phyloP scores from a whole-genome alignment of 805 yeast genomes.

The Lipomyces spencermartinsiae region DNA sequence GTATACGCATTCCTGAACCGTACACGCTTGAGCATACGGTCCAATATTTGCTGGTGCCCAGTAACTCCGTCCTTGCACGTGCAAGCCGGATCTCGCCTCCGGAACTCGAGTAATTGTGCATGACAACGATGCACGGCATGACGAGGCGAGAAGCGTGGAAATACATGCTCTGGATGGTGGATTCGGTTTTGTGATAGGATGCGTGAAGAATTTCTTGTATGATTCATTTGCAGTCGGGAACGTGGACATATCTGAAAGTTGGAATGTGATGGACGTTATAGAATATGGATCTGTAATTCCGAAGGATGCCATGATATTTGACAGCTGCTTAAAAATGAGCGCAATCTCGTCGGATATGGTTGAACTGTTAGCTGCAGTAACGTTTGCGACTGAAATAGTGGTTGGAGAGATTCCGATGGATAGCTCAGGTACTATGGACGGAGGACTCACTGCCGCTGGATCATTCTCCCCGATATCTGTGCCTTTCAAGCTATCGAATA shows the following conservation, averaged over 20 bases:
- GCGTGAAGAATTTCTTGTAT: conserved; percentile 63
- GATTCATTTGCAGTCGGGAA: conserved; percentile 67
- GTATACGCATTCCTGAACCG: conserved; percentile 57
- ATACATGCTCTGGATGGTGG: conserved; percentile 94
- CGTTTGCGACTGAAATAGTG: conserved; percentile 8
- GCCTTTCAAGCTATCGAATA: conserved; percentile 1
- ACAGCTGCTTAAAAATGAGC: conserved; percentile 16
- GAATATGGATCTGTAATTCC: conserved; percentile 43
- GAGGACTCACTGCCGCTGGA: background rate
- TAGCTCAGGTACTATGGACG: background rate
- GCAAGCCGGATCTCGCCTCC: conserved; percentile 68
- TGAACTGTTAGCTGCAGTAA: conserved; percentile 5
- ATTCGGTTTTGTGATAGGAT: conserved; percentile 49
- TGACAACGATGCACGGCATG: conserved; percentile 61
- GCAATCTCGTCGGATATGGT: conserved; percentile 10
- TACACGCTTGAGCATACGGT: conserved; percentile 90
- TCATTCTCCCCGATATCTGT: background rate
- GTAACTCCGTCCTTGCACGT: conserved; percentile 89
- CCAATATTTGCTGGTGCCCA: conserved; percentile 99
- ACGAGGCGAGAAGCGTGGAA: conserved; percentile 58
- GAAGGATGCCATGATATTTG: conserved; percentile 7
- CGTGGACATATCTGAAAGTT: conserved; percentile 66
- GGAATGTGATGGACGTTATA: conserved; percentile 65
- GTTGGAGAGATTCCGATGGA: conserved; percentile 17
- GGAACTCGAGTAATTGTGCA: conserved; percentile 51